These are phyloP conservation scores for Macadamia tetraphylla DNA, from an alignment of 164 flowering plant genomes.

Conservation along the genomic window DNA sequence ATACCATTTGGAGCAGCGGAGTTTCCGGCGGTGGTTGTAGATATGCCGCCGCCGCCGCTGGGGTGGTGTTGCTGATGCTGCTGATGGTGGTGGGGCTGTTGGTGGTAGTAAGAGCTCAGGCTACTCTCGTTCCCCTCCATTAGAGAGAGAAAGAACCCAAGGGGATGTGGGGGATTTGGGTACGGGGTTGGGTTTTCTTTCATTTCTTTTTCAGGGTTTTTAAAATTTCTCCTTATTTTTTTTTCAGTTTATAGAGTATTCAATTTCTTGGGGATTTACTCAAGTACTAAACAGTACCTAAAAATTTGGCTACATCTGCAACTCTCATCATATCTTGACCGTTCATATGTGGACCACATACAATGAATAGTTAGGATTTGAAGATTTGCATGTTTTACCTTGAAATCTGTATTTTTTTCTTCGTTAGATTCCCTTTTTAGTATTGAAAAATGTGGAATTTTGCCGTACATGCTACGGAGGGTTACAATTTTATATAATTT, in stretches of 20 bases:
- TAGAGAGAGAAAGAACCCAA: conserved; percentile 2
- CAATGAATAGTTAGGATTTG: too few relatives aligned
- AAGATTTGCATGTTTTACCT: too few relatives aligned
- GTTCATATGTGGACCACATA: neutral
- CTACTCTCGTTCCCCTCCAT: conserved; percentile 17
- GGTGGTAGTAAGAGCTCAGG: conserved; percentile 14
- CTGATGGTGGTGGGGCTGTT: conserved; percentile 3
- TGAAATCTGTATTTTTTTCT: too few relatives aligned
- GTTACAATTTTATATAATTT: too few relatives aligned
- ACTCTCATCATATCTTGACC: neutral
- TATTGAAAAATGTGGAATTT: too few relatives aligned
- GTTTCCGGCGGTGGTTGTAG: conserved; percentile 1
- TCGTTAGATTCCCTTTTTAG: too few relatives aligned
- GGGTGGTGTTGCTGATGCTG: conserved; percentile 7
- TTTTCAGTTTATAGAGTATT: neutral
- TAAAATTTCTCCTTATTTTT: neutral
- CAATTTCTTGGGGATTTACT: too few relatives aligned
- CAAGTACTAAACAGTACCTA: too few relatives aligned
- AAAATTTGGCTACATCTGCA: neutral
- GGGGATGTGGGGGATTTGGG: neutral
- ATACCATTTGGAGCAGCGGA: neutral
- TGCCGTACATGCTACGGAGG: too few relatives aligned
- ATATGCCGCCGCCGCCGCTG: neutral
- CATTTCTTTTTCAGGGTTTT: neutral
- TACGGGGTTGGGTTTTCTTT: neutral